Percentiles rank a stretch among this genome's conserved stretches.
Conservation (phyloP, 2,329 filamentous ascomycete genomes). For the Endocalyx cinctus region DNA sequence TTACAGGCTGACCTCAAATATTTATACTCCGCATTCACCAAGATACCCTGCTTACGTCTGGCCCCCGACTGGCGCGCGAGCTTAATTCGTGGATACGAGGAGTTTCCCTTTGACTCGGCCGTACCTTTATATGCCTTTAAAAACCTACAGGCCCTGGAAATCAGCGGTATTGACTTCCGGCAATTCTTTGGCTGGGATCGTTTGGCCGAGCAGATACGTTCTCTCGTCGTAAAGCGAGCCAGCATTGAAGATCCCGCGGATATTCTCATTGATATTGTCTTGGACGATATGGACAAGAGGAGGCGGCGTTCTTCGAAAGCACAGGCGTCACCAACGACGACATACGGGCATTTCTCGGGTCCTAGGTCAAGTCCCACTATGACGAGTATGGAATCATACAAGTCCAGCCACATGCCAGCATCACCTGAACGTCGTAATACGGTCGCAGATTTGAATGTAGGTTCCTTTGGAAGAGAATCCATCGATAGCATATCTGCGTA, state of each 20-base stretch:
- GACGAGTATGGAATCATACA: constrained; percentile 61
- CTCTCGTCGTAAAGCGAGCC: constrained; percentile 81
- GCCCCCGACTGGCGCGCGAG: constrained; percentile 90
- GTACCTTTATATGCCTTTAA: constrained; percentile 97
- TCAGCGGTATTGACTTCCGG: constrained; percentile 92
- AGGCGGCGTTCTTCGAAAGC: constrained; percentile 82
- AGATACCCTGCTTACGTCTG: constrained; percentile 86
- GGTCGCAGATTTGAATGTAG: constrained; percentile 48
- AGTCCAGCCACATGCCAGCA: constrained; percentile 64
- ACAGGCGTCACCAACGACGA: constrained; percentile 71
- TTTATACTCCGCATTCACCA: constrained; percentile 96
- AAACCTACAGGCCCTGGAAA: constrained; percentile 88
- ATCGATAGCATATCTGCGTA: constrained; percentile 32
- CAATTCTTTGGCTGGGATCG: constrained; percentile 98
- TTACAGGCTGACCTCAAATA: constrained; percentile 88
- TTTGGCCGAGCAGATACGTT: constrained; percentile 84
- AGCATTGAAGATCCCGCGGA: constrained; percentile 86
- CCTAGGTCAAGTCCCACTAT: constrained; percentile 59
- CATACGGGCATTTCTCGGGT: constrained; percentile 56
- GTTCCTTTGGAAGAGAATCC: constrained; percentile 54
- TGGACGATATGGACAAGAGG: constrained; percentile 94
- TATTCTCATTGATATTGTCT: constrained; percentile 83
- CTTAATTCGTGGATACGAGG: constrained; percentile 88
- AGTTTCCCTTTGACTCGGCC: constrained; percentile 96
- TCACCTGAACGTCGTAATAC: constrained; percentile 50